A percentile compares a stretch with the other conserved stretches of the same genome.
Evolutionary conservation across 805 yeast genomes (phyloP).

Genomic region (Sugiyamaella qingdaonensis): DNA sequence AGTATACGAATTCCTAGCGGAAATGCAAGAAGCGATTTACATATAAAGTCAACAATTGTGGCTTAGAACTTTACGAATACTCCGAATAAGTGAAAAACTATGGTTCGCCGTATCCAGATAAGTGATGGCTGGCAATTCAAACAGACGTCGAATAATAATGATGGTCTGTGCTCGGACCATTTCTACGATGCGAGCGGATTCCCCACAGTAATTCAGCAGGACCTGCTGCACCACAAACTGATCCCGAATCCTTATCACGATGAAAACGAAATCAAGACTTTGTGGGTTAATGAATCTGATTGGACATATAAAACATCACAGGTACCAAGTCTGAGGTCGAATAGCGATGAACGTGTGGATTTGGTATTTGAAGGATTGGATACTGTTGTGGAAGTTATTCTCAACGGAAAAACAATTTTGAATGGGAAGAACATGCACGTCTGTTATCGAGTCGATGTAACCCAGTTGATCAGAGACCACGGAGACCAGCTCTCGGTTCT

Average conservation of each 20-base stretch:
- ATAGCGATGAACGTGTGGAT: not conserved
- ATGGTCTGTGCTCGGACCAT: not conserved
- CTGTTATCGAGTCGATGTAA: conserved; percentile 31
- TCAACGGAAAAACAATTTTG: conserved; percentile 38
- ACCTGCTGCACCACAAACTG: conserved; percentile 35
- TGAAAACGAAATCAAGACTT: conserved; percentile 39
- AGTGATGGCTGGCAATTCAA: conserved; percentile 6
- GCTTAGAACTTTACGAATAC: too few relatives aligned
- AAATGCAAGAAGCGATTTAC: too few relatives aligned
- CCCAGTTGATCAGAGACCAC: not conserved
- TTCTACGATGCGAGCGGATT: conserved; percentile 6
- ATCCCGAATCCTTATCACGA: conserved; percentile 46
- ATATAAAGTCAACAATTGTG: too few relatives aligned
- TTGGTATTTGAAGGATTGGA: conserved; percentile 42
- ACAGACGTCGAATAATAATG: not conserved
- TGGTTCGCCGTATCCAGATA: not conserved
- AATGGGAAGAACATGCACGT: conserved; percentile 42
- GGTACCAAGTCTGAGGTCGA: conserved; percentile 5
- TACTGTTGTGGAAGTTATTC: conserved; percentile 33
- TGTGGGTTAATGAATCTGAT: conserved; percentile 46
- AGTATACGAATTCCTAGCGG: too few relatives aligned
- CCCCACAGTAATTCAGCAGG: conserved; percentile 27
- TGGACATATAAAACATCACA: conserved; percentile 40
- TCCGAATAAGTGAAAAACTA: not conserved
- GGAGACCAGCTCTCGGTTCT: not conserved